Evolutionary conservation across 2,329 filamentous ascomycete genomes (phyloP).

Genomic region (Aspergillus texensis): DNA sequence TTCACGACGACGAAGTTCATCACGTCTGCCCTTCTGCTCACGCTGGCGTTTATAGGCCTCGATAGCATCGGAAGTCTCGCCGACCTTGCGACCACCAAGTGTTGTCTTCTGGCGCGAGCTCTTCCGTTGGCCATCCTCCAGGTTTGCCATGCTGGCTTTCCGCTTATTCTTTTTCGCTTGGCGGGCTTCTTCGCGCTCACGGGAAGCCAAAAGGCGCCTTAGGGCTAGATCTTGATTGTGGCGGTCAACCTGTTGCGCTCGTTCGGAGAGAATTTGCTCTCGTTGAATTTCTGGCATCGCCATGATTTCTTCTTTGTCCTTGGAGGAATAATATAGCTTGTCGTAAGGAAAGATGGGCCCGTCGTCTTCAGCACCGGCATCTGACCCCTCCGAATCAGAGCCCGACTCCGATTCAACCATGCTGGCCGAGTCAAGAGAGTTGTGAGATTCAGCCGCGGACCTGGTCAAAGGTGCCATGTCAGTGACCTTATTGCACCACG

Average conservation of each 20-base stretch:
- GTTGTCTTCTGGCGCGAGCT: conserved; percentile 71
- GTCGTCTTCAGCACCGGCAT: conserved; percentile 46
- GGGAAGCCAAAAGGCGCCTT: conserved; percentile 71
- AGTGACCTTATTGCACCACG: conserved; percentile 11
- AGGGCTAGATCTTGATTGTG: conserved; percentile 81
- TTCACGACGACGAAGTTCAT: conserved; percentile 50
- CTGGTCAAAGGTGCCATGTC: conserved; percentile 46
- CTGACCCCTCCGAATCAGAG: conserved; percentile 68
- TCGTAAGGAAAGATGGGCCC: conserved; percentile 76
- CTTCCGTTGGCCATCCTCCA: conserved; percentile 77
- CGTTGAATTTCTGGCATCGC: conserved; percentile 86
- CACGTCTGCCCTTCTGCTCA: conserved; percentile 58
- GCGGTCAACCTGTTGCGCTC: conserved; percentile 78
- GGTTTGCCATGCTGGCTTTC: conserved; percentile 75
- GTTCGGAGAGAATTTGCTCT: conserved; percentile 86
- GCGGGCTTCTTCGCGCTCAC: conserved; percentile 63
- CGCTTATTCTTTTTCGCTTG: conserved; percentile 62
- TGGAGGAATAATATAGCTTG: conserved; percentile 74
- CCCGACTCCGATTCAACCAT: conserved; percentile 90
- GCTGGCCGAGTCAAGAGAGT: conserved; percentile 77
- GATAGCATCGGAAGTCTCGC: conserved; percentile 71
- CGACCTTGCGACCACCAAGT: conserved; percentile 65
- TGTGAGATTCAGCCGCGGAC: conserved; percentile 68
- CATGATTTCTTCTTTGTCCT: conserved; percentile 79
- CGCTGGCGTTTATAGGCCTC: conserved; percentile 68